These are phyloP conservation scores for Buxus sempervirens DNA, from an alignment of 164 flowering plant genomes.

Conservation along the genomic window DNA sequence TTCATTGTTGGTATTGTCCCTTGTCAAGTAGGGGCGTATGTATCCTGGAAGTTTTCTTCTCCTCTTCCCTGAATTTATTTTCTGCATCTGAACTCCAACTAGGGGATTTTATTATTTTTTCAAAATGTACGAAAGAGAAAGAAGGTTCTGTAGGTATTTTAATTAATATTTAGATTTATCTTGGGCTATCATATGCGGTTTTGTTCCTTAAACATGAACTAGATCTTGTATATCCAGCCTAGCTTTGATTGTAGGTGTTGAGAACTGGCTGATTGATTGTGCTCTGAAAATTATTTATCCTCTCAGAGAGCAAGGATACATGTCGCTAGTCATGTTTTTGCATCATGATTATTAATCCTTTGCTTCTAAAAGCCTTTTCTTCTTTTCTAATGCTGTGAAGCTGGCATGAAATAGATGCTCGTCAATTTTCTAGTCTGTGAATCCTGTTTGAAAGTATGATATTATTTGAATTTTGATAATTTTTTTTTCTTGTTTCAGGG, in stretches of 20 bases:
- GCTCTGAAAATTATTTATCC: neutral
- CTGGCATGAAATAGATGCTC: neutral
- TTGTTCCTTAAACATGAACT: neutral
- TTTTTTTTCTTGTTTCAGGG: constrained; percentile 47
- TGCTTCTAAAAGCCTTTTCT: neutral
- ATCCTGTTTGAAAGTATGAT: neutral
- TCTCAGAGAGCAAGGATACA: neutral
- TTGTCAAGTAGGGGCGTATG: too few species aligned
- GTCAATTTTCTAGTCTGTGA: neutral
- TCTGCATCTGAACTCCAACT: too few species aligned
- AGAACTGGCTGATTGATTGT: neutral
- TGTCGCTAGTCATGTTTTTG: neutral
- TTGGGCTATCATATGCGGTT: neutral
- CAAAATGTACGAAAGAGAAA: too few species aligned
- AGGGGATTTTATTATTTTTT: too few species aligned
- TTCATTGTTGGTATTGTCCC: too few species aligned
- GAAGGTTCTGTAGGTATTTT: neutral
- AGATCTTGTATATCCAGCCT: neutral
- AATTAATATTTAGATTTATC: neutral
- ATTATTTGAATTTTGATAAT: neutral
- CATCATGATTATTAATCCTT: neutral
- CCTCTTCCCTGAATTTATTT: too few species aligned
- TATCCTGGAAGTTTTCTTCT: too few species aligned
- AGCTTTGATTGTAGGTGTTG: neutral
- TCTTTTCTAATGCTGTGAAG: too few species aligned